Evolutionary conservation across 192 early-diverging fungal species (phyloP).

Genomic region (Mortierella claussenii): DNA sequence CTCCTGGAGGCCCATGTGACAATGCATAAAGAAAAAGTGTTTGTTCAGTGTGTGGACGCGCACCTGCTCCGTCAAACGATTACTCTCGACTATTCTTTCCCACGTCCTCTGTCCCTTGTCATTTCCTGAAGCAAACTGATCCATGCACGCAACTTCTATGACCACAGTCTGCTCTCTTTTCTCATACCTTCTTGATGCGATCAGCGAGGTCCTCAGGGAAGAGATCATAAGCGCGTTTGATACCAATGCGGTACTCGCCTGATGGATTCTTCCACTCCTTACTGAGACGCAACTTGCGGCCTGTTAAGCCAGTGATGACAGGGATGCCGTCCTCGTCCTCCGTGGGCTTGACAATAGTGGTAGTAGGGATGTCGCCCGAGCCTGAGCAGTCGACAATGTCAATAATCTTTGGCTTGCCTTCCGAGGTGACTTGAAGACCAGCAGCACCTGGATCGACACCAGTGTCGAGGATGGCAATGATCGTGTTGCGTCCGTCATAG

Average conservation of each 20-base stretch:
- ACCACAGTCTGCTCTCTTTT: too few relatives aligned
- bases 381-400: constrained; percentile 97
- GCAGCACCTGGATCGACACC: constrained; percentile 94
- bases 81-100: not conserved
- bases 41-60: not conserved
- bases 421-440: constrained; percentile 86
- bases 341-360: constrained; percentile 65
- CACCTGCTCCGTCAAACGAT: too few relatives aligned
- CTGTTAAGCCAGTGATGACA: constrained; percentile 75
- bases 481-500: constrained; percentile 90
- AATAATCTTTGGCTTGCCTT: constrained; percentile 91
- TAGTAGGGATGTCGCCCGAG: constrained; percentile 77
- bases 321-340: constrained; percentile 57
- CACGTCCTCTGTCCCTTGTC: not conserved
- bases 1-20: constrained; percentile 43
- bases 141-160: too few relatives aligned
- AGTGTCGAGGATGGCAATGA: constrained; percentile 93
- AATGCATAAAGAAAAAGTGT: not conserved
- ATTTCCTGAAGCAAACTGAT: too few relatives aligned
- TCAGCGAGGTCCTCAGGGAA: constrained; percentile 68
- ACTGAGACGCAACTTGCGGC: constrained; percentile 77
- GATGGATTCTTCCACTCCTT: constrained; percentile 82
- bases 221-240: constrained; percentile 81
- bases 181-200: constrained; percentile 63
- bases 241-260: constrained; percentile 85